Base-by-base conservation (phyloP, 345 rosid species). In the Erucastrum elatum region DNA sequence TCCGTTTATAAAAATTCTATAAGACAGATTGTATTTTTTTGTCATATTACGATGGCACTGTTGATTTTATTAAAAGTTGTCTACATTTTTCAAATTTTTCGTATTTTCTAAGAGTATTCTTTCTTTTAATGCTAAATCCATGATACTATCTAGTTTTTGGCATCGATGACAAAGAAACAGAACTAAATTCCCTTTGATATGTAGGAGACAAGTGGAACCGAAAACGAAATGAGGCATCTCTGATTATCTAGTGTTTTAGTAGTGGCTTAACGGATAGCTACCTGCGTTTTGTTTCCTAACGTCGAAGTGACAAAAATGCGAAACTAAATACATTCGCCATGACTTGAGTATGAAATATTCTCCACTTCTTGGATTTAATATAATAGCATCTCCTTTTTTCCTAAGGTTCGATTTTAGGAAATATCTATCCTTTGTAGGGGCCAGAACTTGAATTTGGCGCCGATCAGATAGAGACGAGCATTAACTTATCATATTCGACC, bases 181-280 rank as follows among this genome's bases (percentile, higher is more conserved):
- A 68, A 74, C 30, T 12, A 37, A 37, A 10, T 80, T 56, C 71
- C 30, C 35, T 74, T 16, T 26, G 46, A 26, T 68, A 8, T 35
- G 51, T 17, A 74, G 71, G 78, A 70, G 79, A 74, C 79, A 80
- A 80, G 75, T 80, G 82, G 75, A 80, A 68, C 71, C 79, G 71
- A 74, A 68, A 79, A 74, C 82, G 75, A 74, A 46, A 74, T 33
- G 60, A 46, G 21, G 82, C 65, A 80, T 80, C 66, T 80, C 75
- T 73, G 1, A 55, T 39, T 64, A 6, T 66, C 39, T 66, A 17
- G 67, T 71, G 60, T 12, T 62, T 64, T 55, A 64, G 65, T 63
- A 71, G 77, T 78, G 70, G 33, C 49, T 35, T 16, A 30, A 27
- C 16, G 2, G 74, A 16, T 53, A 63, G 75, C 31, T 80, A 80